Conservation (phyloP, 306 rosid genomes). For the Sechiopsis laciniata region DNA sequence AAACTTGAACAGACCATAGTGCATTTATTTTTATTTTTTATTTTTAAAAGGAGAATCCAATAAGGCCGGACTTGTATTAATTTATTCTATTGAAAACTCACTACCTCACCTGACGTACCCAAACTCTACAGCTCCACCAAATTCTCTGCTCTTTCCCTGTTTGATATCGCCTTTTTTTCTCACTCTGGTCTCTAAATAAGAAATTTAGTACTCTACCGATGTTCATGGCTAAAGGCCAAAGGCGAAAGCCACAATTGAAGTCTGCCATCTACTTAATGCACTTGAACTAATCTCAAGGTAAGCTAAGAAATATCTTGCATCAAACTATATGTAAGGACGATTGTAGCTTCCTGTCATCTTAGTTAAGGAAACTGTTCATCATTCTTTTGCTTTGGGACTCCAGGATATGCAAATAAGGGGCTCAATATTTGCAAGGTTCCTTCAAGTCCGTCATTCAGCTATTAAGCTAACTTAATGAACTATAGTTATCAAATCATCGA, state of each 20-base stretch:
- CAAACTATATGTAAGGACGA: constrained; percentile 31
- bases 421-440: constrained; percentile 49
- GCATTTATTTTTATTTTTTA: background rate
- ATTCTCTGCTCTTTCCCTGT: background rate
- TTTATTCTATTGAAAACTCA: background rate
- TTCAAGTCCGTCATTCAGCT: constrained; percentile 38
- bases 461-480: background rate
- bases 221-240: background rate
- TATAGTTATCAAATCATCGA: background rate
- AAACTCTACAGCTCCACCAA: background rate
- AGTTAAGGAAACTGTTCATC: constrained; percentile 80
- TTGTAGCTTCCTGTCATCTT: constrained; percentile 63
- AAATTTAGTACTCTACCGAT: background rate
- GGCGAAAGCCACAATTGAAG: constrained; percentile 1
- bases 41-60: background rate
- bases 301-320: background rate
- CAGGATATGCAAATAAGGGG: constrained; percentile 45
- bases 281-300: background rate
- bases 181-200: background rate
- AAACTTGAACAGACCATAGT: background rate
- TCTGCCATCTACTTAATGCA: background rate
- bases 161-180: background rate
- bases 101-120: background rate
- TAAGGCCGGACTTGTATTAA: background rate
- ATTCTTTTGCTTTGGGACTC: constrained; percentile 68